Percentiles rank a stretch among this genome's conserved stretches.
Conservation (phyloP, 1,284 basidiomycete species). For the Kwoniella shivajii region DNA sequence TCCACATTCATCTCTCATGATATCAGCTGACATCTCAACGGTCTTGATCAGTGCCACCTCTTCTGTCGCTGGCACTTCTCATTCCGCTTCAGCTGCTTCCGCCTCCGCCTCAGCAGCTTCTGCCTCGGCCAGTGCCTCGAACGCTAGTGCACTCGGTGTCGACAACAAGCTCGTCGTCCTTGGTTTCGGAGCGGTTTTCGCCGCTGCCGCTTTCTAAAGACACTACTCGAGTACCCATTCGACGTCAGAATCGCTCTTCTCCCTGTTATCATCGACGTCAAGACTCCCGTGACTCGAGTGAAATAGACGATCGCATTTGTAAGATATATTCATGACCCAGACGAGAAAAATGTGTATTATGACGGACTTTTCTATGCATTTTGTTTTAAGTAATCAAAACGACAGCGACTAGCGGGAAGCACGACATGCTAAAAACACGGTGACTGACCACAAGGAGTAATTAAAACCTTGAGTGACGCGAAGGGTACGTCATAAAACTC, state of each 20-base stretch:
- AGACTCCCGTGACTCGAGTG: no score
- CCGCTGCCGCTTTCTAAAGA: constrained; percentile 6
- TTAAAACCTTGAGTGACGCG: neutral
- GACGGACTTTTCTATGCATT: neutral
- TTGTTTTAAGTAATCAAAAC: neutral
- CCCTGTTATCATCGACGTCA: neutral
- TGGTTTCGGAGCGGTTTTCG: constrained; percentile 5
- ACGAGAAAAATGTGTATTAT: no score
- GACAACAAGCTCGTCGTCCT: constrained; percentile 9
- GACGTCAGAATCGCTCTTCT: neutral
- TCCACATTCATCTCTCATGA: neutral
- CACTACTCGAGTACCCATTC: neutral
- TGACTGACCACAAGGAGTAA: neutral
- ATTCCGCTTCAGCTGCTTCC: constrained; percentile 4
- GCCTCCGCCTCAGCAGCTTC: constrained; percentile 6
- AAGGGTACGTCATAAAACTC: neutral
- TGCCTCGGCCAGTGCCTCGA: neutral
- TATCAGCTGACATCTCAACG: neutral
- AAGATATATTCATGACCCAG: no score
- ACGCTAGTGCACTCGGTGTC: neutral
- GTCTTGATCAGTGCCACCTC: neutral
- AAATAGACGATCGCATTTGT: no score
- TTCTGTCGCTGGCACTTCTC: neutral
- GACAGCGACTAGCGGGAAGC: neutral
- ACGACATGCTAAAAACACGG: neutral